phyloP scores from a whole-genome alignment of 768 basidiomycete genomes.

The Pisolithus sp. region DNA sequence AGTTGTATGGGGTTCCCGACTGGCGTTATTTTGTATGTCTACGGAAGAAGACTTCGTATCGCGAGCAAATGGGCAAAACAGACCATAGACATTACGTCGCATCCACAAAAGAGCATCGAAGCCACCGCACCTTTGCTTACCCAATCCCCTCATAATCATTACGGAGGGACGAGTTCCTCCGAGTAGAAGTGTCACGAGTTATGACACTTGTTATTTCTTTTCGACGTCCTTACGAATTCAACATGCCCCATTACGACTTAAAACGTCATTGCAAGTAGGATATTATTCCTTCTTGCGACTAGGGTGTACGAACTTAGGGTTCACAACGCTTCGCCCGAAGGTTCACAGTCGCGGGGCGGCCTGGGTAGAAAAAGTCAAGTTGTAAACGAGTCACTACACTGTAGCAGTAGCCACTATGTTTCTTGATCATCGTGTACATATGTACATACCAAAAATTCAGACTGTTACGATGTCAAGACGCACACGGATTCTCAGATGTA shows the following conservation, averaged over 20 bases:
- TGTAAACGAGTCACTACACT: too few species aligned
- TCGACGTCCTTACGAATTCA: neutral
- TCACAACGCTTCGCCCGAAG: too few species aligned
- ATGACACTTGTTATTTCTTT: neutral
- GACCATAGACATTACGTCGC: neutral
- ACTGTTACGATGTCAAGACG: too few species aligned
- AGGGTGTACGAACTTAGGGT: too few species aligned
- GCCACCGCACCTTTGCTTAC: neutral
- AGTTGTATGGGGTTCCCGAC: constrained; percentile 4
- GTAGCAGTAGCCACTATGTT: too few species aligned
- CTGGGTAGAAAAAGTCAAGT: too few species aligned
- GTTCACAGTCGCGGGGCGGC: too few species aligned
- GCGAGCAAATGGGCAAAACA: constrained; percentile 2
- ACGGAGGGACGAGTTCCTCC: constrained; percentile 1
- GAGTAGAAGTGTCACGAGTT: neutral
- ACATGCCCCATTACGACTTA: neutral
- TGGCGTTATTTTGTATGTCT: constrained; percentile 1
- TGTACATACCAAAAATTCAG: too few species aligned
- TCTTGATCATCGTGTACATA: too few species aligned
- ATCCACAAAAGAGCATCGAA: neutral
- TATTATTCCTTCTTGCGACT: too few species aligned
- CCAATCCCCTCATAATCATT: neutral
- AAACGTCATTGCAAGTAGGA: too few species aligned
- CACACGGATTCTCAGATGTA: too few species aligned
- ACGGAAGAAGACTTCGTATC: constrained; percentile 1